Conservation (phyloP, 1,139 yeast species). For the Yarrowia galli region DNA sequence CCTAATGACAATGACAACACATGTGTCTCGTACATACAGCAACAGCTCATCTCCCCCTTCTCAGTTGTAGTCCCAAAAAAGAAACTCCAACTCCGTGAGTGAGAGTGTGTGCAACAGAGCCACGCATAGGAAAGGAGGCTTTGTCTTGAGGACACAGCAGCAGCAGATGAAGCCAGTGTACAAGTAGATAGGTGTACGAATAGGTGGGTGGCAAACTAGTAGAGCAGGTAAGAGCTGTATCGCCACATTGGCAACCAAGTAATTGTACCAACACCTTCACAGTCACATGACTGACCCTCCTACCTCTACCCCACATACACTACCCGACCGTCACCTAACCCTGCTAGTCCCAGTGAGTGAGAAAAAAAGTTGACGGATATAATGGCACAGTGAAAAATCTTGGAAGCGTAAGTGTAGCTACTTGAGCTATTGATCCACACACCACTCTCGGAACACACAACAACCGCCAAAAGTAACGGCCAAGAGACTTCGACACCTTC, state of each 20-base stretch:
- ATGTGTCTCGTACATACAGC: not conserved
- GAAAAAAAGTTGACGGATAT: conserved; percentile 34
- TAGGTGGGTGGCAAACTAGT: no score
- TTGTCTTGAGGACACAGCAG: conserved; percentile 5
- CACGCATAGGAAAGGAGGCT: conserved; percentile 2
- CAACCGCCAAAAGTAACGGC: no score
- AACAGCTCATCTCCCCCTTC: not conserved
- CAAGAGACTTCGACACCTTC: no score
- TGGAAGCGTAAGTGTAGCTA: conserved; percentile 33
- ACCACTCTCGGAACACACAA: not conserved
- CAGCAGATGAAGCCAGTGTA: no score
- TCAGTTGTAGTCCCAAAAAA: not conserved
- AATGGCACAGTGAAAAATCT: conserved; percentile 31
- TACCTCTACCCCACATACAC: conserved; percentile 22
- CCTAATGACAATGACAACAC: not conserved
- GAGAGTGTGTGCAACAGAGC: not conserved
- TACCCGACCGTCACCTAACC: conserved; percentile 21
- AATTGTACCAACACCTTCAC: no score
- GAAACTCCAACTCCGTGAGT: not conserved
- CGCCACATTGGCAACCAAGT: no score
- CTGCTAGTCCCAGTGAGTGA: conserved; percentile 34
- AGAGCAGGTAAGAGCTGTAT: no score
- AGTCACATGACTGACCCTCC: no score
- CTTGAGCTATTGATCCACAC: conserved; percentile 30
- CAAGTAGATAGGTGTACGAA: no score